Evolutionary conservation across 2,329 filamentous ascomycete genomes (phyloP), one percentile per base, ranked within the genome.

Genomic region (Biscogniauxia mediterranea): DNA sequence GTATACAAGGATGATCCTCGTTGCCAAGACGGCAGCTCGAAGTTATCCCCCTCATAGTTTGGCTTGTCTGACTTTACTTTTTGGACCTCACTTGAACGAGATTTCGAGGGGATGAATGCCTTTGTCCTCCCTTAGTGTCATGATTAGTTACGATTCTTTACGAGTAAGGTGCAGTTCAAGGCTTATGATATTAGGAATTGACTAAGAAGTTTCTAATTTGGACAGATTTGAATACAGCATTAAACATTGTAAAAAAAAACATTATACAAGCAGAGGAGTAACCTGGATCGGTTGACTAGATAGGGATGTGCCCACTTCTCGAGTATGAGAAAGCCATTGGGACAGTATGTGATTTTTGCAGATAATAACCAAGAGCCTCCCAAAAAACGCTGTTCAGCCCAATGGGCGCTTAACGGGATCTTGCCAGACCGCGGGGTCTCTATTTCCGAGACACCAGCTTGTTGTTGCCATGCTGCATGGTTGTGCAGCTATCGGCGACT

Each of bases 401-500:
- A 4, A 32, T 32, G 28, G 28, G 11, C 23, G 2, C 23, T 32
- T 32, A 2, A 9, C 11, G 3, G 11, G 28, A 32, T 32, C 28
- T 32, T n/a, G 3, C 6, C 11, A n/a, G 11, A 46, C 11, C 13
- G 6, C 11, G 38, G 6, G 38, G 13, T 63, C 64, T 25, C 64
- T 68, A 57, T 61, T 51, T 20, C 61, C 66, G 2, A 64, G 59
- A 11, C 59, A 64, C 58, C n/a, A 60, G 25, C 4, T 20, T 53
- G 55, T 57, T 62, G 55, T 64, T 66, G 32, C 57, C 62, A 54
- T 70, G 68, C 60, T 69, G 61, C 25, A 65, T 65, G 25, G 67
- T 64, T 55, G 66, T 68, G 65, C 67, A 68, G 66, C 66, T 66
- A 55, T 69, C 67, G 53, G 68, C 68, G 6, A 69, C 64, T 61